These are phyloP conservation scores for Agaricales sp. DNA, from an alignment of 1,284 basidiomycete genomes.

Conservation along the genomic window DNA sequence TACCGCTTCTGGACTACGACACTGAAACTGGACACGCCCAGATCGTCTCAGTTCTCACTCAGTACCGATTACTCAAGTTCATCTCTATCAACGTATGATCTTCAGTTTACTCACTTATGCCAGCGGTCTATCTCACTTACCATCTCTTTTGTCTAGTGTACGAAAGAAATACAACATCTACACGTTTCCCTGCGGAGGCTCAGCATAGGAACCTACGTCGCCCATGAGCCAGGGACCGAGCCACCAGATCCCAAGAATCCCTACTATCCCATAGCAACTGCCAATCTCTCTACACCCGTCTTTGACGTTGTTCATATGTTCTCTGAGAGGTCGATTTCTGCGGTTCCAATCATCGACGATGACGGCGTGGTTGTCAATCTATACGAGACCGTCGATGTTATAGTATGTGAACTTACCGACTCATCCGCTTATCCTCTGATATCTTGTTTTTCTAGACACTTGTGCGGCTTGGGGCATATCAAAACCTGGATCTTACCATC, in stretches of 20 bases:
- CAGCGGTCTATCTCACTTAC: slow-evolving; percentile 5
- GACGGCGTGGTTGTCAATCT: slow-evolving; percentile 92
- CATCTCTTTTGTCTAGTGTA: slow-evolving; percentile 35
- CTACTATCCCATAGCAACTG: slow-evolving; percentile 87
- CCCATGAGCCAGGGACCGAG: slow-evolving; percentile 10
- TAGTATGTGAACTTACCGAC: slow-evolving; percentile 47
- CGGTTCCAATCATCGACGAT: slow-evolving; percentile 93
- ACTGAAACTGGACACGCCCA: slow-evolving; percentile 92
- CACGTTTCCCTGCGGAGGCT: slow-evolving; percentile 78
- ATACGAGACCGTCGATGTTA: slow-evolving; percentile 99
- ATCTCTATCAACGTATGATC: slow-evolving; percentile 91
- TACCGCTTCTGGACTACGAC: slow-evolving; percentile 92
- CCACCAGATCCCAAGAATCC: slow-evolving; percentile 45
- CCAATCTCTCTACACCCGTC: slow-evolving; percentile 86
- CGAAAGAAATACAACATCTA: slow-evolving; percentile 65
- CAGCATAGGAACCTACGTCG: slow-evolving; percentile 90
- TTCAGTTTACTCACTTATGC: slow-evolving; percentile 5
- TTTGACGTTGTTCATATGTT: slow-evolving; percentile 99
- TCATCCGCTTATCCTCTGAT: slow-evolving; percentile 7
- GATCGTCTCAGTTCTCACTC: slow-evolving; percentile 92
- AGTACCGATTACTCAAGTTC: slow-evolving; percentile 97
- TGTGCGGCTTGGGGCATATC: slow-evolving; percentile 91
- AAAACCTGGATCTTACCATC: slow-evolving; percentile 92
- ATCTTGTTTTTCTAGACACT: slow-evolving; percentile 55
- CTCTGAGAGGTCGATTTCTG: slow-evolving; percentile 90